Percentiles rank a stretch among this genome's conserved stretches.
Evolutionary conservation across 257 asterid species (phyloP).

Genomic region (Nicotiana otophora): DNA sequence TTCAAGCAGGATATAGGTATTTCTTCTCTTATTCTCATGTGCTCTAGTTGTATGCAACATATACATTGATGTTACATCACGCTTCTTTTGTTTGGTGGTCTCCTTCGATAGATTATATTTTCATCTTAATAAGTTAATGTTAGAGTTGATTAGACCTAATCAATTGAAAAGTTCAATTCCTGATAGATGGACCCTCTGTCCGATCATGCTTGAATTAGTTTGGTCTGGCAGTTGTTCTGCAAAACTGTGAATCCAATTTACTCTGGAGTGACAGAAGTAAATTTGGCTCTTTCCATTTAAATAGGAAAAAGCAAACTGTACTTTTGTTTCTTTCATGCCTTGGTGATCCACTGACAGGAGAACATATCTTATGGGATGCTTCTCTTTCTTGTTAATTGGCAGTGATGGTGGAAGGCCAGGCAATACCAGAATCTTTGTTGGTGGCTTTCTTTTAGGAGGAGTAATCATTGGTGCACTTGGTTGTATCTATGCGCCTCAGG

Average conservation of each 20-base stretch:
- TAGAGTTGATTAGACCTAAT: background rate
- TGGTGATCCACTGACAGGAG: background rate
- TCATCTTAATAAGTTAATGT: background rate
- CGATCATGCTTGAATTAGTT: background rate
- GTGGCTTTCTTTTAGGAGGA: slow-evolving; percentile 48
- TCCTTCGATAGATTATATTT: background rate
- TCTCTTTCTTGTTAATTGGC: slow-evolving; percentile 25
- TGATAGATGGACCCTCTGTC: background rate
- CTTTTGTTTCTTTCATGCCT: background rate
- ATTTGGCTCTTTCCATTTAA: background rate
- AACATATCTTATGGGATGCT: background rate
- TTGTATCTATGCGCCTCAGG: slow-evolving; percentile 48
- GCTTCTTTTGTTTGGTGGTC: background rate
- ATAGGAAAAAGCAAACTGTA: background rate
- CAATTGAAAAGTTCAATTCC: background rate
- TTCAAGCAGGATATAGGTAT: slow-evolving; percentile 62
- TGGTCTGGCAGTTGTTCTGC: background rate
- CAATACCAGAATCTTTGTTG: slow-evolving; percentile 28
- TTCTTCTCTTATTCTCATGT: background rate
- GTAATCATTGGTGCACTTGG: slow-evolving; percentile 39
- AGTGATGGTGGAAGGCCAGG: slow-evolving; percentile 36
- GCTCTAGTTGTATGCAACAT: background rate
- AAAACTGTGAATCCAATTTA: background rate
- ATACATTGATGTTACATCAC: background rate
- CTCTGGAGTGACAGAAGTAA: background rate